Conservation (phyloP, 306 rosid species). For the Crotalaria pallida region DNA sequence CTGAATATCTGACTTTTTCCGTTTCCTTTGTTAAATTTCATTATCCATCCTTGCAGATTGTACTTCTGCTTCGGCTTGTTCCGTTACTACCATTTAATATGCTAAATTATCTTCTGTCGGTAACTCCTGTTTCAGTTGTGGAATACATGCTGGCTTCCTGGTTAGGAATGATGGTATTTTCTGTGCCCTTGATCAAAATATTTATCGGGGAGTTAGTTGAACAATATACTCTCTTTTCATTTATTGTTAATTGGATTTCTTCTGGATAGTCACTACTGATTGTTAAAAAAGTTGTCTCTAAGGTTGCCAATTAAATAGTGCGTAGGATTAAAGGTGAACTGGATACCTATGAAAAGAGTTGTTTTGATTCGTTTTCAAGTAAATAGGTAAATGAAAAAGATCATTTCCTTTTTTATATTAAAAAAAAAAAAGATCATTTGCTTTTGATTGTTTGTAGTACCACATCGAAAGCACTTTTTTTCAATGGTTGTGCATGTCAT, state of each 20-base stretch:
- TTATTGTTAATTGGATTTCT: conserved; percentile 4
- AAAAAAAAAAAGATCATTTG: not conserved
- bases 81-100: conserved; percentile 93
- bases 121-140: conserved; percentile 81
- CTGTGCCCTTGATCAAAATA: conserved; percentile 25
- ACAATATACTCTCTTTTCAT: not conserved
- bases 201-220: conserved; percentile 4
- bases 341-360: not conserved
- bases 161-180: conserved; percentile 95
- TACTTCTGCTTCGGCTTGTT: conserved; percentile 87
- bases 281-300: not conserved
- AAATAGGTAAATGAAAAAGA: not conserved
- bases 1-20: not conserved
- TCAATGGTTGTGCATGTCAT: conserved; percentile 1
- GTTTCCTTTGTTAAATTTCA: not conserved
- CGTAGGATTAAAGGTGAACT: not conserved
- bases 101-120: conserved; percentile 85
- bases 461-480: not conserved
- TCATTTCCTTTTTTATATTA: too few species aligned
- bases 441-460: not conserved
- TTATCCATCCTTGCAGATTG: conserved; percentile 53
- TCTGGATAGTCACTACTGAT: not conserved
- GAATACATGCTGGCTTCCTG: conserved; percentile 92
- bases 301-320: not conserved
- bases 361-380: not conserved